phyloP scores from a whole-genome alignment of 345 rosid species.

The Melaleuca alternifolia region DNA sequence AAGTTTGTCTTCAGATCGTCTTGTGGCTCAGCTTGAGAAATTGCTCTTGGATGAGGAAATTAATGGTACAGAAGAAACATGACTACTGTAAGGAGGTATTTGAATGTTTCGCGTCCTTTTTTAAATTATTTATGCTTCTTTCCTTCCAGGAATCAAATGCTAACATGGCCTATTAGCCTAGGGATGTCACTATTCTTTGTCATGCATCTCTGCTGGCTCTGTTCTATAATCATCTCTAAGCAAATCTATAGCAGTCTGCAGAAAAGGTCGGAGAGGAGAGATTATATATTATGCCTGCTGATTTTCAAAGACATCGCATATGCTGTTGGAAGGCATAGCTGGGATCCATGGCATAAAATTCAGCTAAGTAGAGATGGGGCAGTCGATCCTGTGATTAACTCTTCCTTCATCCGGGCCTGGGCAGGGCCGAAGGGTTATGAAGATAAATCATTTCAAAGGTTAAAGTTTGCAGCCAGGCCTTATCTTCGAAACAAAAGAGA shows the following conservation, averaged over 20 bases:
- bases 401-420: not conserved
- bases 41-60: slow-evolving; percentile 2
- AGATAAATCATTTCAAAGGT: not conserved
- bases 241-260: not conserved
- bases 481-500: not conserved
- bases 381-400: not conserved
- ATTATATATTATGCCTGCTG: not conserved
- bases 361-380: not conserved
- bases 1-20: not conserved
- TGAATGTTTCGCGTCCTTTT: not conserved
- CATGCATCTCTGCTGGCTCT: not conserved
- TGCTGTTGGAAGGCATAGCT: not conserved
- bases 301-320: not conserved
- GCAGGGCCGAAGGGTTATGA: not conserved
- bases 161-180: not conserved
- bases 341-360: not conserved
- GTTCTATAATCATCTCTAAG: not conserved
- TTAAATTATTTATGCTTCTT: not conserved
- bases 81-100: not conserved
- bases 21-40: slow-evolving; percentile 12
- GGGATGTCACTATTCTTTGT: not conserved
- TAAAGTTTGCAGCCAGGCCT: not conserved
- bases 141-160: not conserved
- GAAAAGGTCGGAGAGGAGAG: not conserved
- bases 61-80: not conserved